Conservation (phyloP, 2,329 filamentous ascomycete genomes). For the Fusarium sororula region DNA sequence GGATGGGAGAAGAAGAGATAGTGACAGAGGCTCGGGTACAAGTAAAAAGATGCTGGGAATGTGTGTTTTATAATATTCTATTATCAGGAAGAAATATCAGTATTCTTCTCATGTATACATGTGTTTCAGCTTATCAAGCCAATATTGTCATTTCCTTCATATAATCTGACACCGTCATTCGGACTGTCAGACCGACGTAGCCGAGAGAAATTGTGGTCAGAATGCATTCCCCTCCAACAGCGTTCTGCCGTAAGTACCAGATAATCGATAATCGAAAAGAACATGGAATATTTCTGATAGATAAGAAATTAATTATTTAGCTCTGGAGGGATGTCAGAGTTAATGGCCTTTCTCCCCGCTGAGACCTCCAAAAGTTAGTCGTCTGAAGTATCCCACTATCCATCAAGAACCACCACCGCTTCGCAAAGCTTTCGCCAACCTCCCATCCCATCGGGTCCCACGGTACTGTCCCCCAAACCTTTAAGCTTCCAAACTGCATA, state of each 20-base stretch:
- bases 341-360: neutral
- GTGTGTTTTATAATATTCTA: rapidly evolving
- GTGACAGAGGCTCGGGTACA: rapidly evolving
- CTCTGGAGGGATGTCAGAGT: neutral
- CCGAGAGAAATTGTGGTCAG: neutral
- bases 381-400: conserved; percentile 7
- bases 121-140: neutral
- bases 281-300: rapidly evolving
- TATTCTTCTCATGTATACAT: rapidly evolving
- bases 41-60: neutral
- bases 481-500: neutral
- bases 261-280: rapidly evolving
- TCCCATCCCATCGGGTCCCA: conserved; percentile 52
- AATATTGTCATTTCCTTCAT: neutral
- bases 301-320: rapidly evolving
- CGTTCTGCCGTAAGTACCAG: rapidly evolving
- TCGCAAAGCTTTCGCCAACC: conserved; percentile 52
- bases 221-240: neutral
- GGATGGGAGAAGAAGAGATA: rapidly evolving
- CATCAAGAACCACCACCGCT: conserved; percentile 30
- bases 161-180: neutral
- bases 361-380: conserved; percentile 28
- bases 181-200: neutral
- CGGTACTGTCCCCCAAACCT: conserved; percentile 1
- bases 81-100: rapidly evolving